Evolutionary conservation across 345 rosid genomes (phyloP).

Genomic region (Eucalyptus erythrocorys): DNA sequence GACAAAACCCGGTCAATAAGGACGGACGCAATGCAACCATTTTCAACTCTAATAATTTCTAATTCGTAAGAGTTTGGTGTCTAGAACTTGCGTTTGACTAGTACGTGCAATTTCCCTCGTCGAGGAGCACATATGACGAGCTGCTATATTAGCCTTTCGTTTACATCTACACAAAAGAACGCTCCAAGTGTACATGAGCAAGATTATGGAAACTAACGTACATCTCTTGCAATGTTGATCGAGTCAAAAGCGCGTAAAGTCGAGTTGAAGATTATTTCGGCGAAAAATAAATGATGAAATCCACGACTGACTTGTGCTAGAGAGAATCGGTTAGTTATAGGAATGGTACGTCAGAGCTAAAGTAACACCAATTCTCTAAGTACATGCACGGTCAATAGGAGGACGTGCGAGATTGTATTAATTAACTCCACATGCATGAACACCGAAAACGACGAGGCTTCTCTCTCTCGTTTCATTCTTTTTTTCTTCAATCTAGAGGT

Average conservation of each 20-base stretch:
- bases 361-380: not conserved
- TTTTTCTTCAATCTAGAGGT: not conserved
- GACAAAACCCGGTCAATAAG: not conserved
- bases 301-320: not conserved
- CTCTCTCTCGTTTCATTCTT: not conserved
- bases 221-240: not conserved
- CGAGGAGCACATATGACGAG: not conserved
- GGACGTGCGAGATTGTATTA: not conserved
- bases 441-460: not conserved
- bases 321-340: not conserved
- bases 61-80: not conserved
- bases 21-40: not conserved
- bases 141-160: not conserved
- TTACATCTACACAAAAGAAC: not conserved
- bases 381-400: not conserved
- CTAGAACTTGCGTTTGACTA: not conserved
- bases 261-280: not conserved
- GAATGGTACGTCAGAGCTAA: not conserved
- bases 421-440: not conserved
- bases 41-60: not conserved
- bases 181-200: not conserved
- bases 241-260: not conserved
- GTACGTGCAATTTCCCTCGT: not conserved
- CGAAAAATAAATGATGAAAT: not conserved
- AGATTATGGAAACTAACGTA: not conserved